Evolutionary conservation across 495 filamentous ascomycete genomes (phyloP).

Genomic region (Talaromyces thailandensis): DNA sequence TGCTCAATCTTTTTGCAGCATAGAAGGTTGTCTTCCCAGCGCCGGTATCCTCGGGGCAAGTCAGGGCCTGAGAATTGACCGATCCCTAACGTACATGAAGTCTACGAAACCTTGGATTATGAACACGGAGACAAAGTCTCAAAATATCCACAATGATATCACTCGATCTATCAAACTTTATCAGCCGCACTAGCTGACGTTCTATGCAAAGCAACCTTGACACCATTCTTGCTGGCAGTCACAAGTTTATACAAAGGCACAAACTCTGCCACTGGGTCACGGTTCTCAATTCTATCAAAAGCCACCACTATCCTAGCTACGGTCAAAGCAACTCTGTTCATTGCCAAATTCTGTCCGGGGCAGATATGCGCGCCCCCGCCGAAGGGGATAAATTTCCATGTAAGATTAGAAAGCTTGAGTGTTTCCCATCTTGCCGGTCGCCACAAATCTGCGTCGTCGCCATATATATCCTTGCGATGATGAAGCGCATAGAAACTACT

Average conservation of each 20-base stretch:
- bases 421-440: conserved; percentile 40
- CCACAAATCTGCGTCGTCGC: conserved; percentile 35
- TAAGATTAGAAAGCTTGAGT: conserved; percentile 24
- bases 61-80: too few relatives aligned
- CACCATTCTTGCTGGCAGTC: not conserved
- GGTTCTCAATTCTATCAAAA: conserved; percentile 1
- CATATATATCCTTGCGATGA: conserved; percentile 33
- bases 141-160: too few relatives aligned
- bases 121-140: too few relatives aligned
- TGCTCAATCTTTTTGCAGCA: too few relatives aligned
- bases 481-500: conserved; percentile 34
- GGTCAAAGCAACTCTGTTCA: conserved; percentile 1
- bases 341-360: conserved; percentile 24
- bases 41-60: too few relatives aligned
- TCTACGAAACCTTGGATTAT: too few relatives aligned
- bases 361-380: conserved; percentile 52
- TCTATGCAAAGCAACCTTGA: not conserved
- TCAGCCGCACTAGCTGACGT: not conserved
- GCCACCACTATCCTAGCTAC: not conserved
- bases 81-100: too few relatives aligned
- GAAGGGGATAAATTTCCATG: conserved; percentile 49
- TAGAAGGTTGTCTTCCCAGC: too few relatives aligned
- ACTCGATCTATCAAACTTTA: not conserved
- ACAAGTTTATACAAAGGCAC: conserved; percentile 4
- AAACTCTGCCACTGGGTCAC: not conserved